These are phyloP conservation scores for Gnaphalium uliginosum DNA, from an alignment of 129 eudicot genomes.

Conservation along the genomic window DNA sequence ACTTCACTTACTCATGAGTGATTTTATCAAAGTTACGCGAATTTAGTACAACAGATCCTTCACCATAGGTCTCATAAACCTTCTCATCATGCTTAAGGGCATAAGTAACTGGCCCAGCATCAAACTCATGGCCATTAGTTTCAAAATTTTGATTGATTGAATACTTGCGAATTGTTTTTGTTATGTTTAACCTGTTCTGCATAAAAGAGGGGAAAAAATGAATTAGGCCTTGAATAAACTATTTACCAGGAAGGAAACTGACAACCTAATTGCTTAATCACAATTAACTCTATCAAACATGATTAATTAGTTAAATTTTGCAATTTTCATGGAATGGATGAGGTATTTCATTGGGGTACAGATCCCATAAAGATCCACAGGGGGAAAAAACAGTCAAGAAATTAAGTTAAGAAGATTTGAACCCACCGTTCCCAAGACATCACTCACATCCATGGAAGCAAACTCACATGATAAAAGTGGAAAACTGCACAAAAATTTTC, in stretches of 20 bases:
- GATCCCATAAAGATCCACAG: not conserved
- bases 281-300: too few relatives aligned
- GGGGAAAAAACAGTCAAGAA: not conserved
- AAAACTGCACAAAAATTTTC: constrained; percentile 50
- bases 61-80: constrained; percentile 65
- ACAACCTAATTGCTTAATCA: too few relatives aligned
- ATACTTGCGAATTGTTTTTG: constrained; percentile 78
- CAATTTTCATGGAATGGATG: not conserved
- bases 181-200: constrained; percentile 95
- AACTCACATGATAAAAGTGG: constrained; percentile 92
- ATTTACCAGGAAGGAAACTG: too few relatives aligned
- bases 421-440: constrained; percentile 93
- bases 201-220: constrained; percentile 27
- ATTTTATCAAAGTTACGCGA: constrained; percentile 63
- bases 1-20: constrained; percentile 62
- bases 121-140: constrained; percentile 58
- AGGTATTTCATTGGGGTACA: not conserved
- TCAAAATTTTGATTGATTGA: constrained; percentile 59
- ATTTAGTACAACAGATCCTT: constrained; percentile 65
- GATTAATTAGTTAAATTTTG: too few relatives aligned
- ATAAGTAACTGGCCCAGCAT: constrained; percentile 39
- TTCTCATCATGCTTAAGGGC: constrained; percentile 74
- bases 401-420: constrained; percentile 12
- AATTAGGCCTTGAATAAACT: constrained; percentile 22
- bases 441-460: constrained; percentile 93